Conservation (phyloP, 2,329 filamentous ascomycete genomes). For the Talaromyces atroroseus region DNA sequence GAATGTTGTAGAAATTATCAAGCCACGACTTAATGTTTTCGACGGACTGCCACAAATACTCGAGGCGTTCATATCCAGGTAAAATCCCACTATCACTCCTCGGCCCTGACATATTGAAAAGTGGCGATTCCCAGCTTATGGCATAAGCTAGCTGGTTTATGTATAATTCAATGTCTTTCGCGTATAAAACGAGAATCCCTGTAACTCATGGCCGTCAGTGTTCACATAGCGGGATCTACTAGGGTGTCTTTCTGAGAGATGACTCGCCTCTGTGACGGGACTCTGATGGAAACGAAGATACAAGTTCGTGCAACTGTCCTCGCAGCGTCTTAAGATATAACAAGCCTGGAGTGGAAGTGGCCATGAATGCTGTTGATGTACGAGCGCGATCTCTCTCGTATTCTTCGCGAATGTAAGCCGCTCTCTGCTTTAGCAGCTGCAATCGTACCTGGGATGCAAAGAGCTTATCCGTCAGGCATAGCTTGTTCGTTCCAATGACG, state of each 20-base stretch:
- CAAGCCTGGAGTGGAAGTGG: not conserved
- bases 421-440: slow-evolving; percentile 29
- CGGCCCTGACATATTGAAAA: not conserved
- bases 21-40: slow-evolving; percentile 31
- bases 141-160: slow-evolving; percentile 26
- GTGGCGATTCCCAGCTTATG: slow-evolving; percentile 17
- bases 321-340: slow-evolving; percentile 28
- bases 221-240: not conserved
- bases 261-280: slow-evolving; percentile 18
- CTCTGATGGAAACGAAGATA: slow-evolving; percentile 21
- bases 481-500: slow-evolving; percentile 21
- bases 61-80: slow-evolving; percentile 27
- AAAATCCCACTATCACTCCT: slow-evolving; percentile 9
- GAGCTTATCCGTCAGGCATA: slow-evolving; percentile 24
- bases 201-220: not conserved
- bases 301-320: slow-evolving; percentile 29
- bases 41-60: slow-evolving; percentile 31
- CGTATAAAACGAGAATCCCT: slow-evolving; percentile 26
- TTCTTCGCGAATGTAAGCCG: slow-evolving; percentile 26
- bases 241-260: too few relatives aligned
- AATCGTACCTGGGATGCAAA: slow-evolving; percentile 34
- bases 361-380: slow-evolving; percentile 7
- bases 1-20: slow-evolving; percentile 25
- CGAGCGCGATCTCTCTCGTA: slow-evolving; percentile 19
- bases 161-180: slow-evolving; percentile 24